Percentiles rank a stretch among this genome's conserved stretches.
Conservation (phyloP, 2,329 filamentous ascomycete genomes). For the Beauveria sp. region DNA sequence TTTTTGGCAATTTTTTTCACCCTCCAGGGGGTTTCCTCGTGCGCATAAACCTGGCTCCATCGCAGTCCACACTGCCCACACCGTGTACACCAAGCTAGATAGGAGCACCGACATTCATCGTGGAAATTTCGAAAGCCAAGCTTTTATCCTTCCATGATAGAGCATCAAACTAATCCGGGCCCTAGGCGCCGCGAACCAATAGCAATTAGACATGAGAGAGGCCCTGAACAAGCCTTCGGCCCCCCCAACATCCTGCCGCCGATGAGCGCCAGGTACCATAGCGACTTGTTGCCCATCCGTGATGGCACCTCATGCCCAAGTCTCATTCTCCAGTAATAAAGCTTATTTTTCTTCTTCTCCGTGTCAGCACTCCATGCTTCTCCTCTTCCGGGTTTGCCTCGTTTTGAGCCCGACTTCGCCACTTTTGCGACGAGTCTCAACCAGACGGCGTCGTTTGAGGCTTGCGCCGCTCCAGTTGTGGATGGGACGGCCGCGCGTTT, state of each 20-base stretch:
- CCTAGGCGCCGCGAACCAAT: neutral
- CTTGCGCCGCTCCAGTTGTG: constrained; percentile 5
- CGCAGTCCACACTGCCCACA: neutral
- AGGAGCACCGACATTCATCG: neutral
- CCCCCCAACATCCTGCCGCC: neutral
- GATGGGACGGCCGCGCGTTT: constrained; percentile 7
- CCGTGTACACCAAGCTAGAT: neutral
- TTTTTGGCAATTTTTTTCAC: neutral
- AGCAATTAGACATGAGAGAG: neutral
- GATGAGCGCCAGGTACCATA: neutral
- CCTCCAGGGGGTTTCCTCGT: neutral
- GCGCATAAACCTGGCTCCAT: neutral
- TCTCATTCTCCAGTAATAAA: neutral
- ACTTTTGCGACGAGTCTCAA: neutral
- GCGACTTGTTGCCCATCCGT: too few relatives aligned
- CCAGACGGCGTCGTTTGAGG: constrained; percentile 1
- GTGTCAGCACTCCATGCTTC: neutral
- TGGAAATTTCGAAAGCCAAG: neutral
- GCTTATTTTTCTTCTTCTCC: neutral
- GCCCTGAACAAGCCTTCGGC: neutral
- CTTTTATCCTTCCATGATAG: neutral
- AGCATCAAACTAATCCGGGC: neutral
- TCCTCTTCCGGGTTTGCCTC: neutral
- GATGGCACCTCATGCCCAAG: neutral
- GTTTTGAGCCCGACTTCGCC: neutral